These are phyloP conservation scores for Pulveroboletus sp. DNA, from an alignment of 768 basidiomycete genomes.

Conservation along the genomic window DNA sequence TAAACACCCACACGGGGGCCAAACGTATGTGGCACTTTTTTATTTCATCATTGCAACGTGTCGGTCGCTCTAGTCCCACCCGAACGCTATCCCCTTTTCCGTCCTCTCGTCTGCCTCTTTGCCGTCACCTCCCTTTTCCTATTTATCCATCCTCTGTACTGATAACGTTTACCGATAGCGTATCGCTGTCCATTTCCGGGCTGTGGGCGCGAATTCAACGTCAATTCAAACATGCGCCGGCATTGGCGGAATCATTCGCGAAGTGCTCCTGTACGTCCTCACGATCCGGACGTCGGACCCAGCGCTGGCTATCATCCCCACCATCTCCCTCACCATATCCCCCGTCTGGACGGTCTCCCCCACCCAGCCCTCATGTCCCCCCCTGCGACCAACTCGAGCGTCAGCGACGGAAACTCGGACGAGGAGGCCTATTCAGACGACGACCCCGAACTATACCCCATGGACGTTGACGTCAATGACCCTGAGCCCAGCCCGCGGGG, in stretches of 20 bases:
- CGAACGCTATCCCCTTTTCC: constrained; percentile 7
- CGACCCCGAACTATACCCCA: constrained; percentile 17
- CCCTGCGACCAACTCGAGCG: constrained; percentile 27
- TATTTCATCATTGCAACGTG: constrained; percentile 20
- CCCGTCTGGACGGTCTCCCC: constrained; percentile 6
- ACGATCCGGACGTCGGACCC: constrained; percentile 16
- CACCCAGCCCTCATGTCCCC: constrained; percentile 25
- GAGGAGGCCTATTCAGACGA: constrained; percentile 27
- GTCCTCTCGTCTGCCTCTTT: not conserved
- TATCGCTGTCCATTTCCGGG: constrained; percentile 71
- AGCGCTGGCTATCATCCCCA: constrained; percentile 14
- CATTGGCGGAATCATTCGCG: constrained; percentile 65
- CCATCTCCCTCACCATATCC: constrained; percentile 6
- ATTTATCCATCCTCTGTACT: constrained; percentile 4
- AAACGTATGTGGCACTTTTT: constrained; percentile 29
- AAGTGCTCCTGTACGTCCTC: constrained; percentile 20
- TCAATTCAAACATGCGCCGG: constrained; percentile 80
- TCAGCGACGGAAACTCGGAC: constrained; percentile 26
- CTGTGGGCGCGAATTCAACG: constrained; percentile 75
- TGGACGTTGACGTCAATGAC: constrained; percentile 25
- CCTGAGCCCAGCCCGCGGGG: too few relatives aligned
- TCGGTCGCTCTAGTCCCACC: constrained; percentile 14
- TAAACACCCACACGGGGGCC: constrained; percentile 39
- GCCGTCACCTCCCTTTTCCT: not conserved
- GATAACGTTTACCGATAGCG: constrained; percentile 38